Evolutionary conservation across 1,284 basidiomycete genomes (phyloP), one percentile per base, ranked within the genome.

Genomic region (Rhizopogon hawkerae): DNA sequence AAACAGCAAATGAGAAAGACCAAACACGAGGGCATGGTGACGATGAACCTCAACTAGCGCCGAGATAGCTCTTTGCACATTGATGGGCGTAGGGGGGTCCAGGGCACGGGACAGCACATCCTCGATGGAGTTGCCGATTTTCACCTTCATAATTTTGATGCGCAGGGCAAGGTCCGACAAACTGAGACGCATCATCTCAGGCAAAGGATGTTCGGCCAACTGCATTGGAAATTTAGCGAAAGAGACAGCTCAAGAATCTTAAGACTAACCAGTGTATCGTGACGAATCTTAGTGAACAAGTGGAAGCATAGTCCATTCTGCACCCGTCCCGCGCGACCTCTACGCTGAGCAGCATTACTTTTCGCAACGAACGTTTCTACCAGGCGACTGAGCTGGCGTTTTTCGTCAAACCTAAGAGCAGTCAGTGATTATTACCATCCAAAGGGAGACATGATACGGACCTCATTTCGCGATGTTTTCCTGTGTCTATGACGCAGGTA

Each of bases 101-200:
- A 98, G 70, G 1, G 95, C 94, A 53, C 79, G 79, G 33, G 84
- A 80, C 1, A 99, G 75, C 1, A 93, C 92, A 53, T 96, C 90
- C 63, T 96, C 93, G 50, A 98, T 92, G 0, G 88, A 85, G 6
- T 74, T 70, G 10, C 94, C 95, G 38, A 98, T 70, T 57, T 89
- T 87, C 38, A 96, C 75, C 60, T 90, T 92, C 81, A 98, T 89
- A 53, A 97, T 95, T 71, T 99, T 99, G 70, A 95, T 97, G 45
- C 93, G 85, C 43, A 99, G 74, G 0, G 93, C 92, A 14, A 99
- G 78, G 64, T 98, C 93, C 50, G 95, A 94, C 24, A 98, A 73
- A 55, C 94, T 96, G 3, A 98, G 74, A 21, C 96, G 82, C 68
- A 92, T 83, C 81, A 98, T 98, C 67, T 99, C 95, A 0, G 95